Percentiles rank a stretch among this genome's conserved stretches.
phyloP scores from a whole-genome alignment of 2,329 filamentous ascomycete species.

The Pseudopithomyces maydicus region DNA sequence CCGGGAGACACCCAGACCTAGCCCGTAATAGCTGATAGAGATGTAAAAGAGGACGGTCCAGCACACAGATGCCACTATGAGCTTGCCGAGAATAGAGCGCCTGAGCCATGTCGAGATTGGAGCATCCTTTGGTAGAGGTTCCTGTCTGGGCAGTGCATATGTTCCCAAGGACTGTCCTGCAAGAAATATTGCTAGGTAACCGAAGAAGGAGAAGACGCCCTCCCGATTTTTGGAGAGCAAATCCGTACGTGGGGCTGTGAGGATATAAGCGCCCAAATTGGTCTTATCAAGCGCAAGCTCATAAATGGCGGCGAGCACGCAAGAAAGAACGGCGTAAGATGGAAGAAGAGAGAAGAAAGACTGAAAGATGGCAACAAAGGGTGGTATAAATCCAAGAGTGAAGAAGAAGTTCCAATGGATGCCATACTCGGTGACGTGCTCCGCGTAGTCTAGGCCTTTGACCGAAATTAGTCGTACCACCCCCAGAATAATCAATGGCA shows the following conservation, averaged over 20 bases:
- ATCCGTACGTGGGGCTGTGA: conserved; percentile 78
- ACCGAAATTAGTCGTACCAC: conserved; percentile 82
- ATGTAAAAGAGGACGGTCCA: conserved; percentile 76
- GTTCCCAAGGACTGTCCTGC: conserved; percentile 84
- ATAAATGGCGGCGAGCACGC: conserved; percentile 72
- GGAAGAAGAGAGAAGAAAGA: conserved; percentile 71
- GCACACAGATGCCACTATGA: conserved; percentile 67
- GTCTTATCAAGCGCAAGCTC: conserved; percentile 76
- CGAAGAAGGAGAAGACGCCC: conserved; percentile 91
- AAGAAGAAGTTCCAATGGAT: conserved; percentile 99
- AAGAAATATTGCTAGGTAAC: conserved; percentile 94
- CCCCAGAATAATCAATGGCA: conserved; percentile 82
- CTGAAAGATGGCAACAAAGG: conserved; percentile 85
- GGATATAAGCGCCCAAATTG: conserved; percentile 77
- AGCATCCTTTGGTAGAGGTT: conserved; percentile 51
- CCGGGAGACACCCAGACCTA: conserved; percentile 72
- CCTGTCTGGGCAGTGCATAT: conserved; percentile 69
- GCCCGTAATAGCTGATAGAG: conserved; percentile 72
- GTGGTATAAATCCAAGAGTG: conserved; percentile 84
- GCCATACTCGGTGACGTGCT: conserved; percentile 96
- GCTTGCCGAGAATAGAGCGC: conserved; percentile 64
- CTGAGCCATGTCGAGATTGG: conserved; percentile 54
- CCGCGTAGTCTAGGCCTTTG: conserved; percentile 93
- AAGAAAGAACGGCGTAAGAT: conserved; percentile 75
- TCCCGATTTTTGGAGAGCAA: conserved; percentile 90